Base-by-base conservation (phyloP, 2,329 filamentous ascomycete species). In the Penicillium nordicum region DNA sequence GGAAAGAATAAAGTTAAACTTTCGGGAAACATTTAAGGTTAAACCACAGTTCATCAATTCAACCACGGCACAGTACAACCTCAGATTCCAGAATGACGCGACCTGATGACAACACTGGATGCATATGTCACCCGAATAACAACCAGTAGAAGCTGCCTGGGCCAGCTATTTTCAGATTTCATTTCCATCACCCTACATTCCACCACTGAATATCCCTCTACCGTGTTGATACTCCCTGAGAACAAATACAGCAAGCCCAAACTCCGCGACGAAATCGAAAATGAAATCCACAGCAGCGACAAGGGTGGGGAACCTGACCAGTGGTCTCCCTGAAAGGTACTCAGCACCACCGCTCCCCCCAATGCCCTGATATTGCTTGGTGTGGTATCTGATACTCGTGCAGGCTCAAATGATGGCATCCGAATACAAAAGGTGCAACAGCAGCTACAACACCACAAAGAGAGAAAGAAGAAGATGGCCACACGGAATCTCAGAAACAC, bases 261-360 rank as follows among this genome's bases (percentile, higher is more conserved):
- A 52, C 72, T 80, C 12, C 71, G 77, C 23, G 74, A 79, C 43
- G 61, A 79, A 58, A 69, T 79, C 57, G 79, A 80, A 63, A 69
- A 79, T 52, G 77, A 80, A 58, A 72, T 80, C 44, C 71, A 80
- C 44, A 60, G 73, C 5, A 60, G 72, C 42, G 77, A 78, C 58
- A 80, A 80, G 58, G 78, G 78, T 37, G 78, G 78, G 10, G 74
- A 73, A 34, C 77, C 78, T 14, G 77, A 78, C 2, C 76, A 80
- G 71, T 80, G 78, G 78, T 78, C 76, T 44, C 78, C 78, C 4
- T 69, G 77, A 29, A 80, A 80, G 69, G 77, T 76, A 60, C 29
- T 30, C 25, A 12, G 2, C 21, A 4, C 21, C 2, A 16, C 12
- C n/a, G 12, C 9, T 21, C 11, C 12, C 16, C 11, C 12, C 1